Base-by-base conservation (phyloP, 2,329 filamentous ascomycete species). In the Bipolaris cookei region DNA sequence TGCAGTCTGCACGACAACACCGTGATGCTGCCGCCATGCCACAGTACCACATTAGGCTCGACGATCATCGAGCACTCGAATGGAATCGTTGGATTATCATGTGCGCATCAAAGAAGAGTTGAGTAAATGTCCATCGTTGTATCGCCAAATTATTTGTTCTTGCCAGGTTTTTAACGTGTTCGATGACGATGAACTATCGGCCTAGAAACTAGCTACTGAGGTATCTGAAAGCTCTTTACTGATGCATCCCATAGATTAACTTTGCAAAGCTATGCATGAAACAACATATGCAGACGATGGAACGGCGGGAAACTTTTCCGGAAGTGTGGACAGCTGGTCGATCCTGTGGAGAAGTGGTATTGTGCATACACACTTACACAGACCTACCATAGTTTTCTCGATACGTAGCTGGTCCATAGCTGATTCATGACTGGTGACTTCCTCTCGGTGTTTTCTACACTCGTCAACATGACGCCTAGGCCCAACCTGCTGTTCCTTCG, bases 211-310 rank as follows among this genome's bases (percentile, higher is more conserved):
- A 14, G 39, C 32, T 30, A 39, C 39, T 20, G 30, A 44, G 39
- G 35, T 34, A 41, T 4, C 28, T 14, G 10, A 32, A 25, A 13
- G 10, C 18, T 14, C 18, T 8, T 34, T 10, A n/a, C 5, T 16
- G 49, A 37, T 51, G 39, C 38, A 28, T 37, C 11, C 7, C 28
- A 25, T 13, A 4, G 13, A 25, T 25, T 43, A 37, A 21, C n/a
- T 39, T n/a, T 51, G 39, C n/a, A 37, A 14, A 34, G 14, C 6
- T 44, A 28, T 51, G 39, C 49, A 51, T 43, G 18, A 5, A 30
- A 32, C 10, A 14, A 28, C 30, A 37, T 13, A 21, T 8, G 11
- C 18, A 48, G 6, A 20, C 32, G 21, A 16, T 37, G 39, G 20
- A 25, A 35, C 30, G 20, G n/a, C 14, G 39, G n/a, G 20, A 28